These are phyloP conservation scores for Lentinula edodes DNA, from an alignment of 768 basidiomycete genomes.

Conservation along the genomic window DNA sequence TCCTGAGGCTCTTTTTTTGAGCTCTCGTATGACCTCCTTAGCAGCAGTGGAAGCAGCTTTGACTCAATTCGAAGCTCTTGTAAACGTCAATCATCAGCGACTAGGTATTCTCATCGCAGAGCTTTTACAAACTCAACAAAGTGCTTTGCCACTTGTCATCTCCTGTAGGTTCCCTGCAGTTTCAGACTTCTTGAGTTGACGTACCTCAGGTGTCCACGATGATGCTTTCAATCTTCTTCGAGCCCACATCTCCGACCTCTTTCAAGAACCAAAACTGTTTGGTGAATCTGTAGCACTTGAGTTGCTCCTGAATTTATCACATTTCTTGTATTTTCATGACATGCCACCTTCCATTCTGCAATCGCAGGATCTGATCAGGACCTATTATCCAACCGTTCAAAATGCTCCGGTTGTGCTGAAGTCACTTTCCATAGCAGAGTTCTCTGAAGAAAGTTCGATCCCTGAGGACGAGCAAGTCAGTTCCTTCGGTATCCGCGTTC, in stretches of 20 bases:
- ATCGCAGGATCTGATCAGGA: neutral
- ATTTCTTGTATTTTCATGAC: constrained; percentile 1
- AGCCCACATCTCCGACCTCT: neutral
- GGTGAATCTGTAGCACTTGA: neutral
- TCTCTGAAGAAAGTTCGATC: neutral
- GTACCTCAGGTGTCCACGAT: neutral
- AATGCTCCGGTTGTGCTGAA: neutral
- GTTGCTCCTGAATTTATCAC: neutral
- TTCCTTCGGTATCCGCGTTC: neutral
- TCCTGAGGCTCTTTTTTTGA: neutral
- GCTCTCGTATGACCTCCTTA: neutral
- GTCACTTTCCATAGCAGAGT: neutral
- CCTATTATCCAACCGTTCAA: neutral
- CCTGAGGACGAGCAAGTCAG: neutral
- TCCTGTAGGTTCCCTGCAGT: neutral
- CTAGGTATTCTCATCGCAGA: neutral
- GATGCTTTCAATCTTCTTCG: neutral
- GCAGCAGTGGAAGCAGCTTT: neutral
- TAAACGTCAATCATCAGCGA: neutral
- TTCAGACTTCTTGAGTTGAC: neutral
- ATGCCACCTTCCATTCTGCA: neutral
- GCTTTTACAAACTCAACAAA: neutral
- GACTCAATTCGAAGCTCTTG: neutral
- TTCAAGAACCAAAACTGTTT: neutral
- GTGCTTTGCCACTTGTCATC: neutral